Percentiles rank a stretch among this genome's conserved stretches.
These are phyloP conservation scores for Triticum monococcum DNA, from an alignment of 176 grass and related monocot species.

Conservation along the genomic window DNA sequence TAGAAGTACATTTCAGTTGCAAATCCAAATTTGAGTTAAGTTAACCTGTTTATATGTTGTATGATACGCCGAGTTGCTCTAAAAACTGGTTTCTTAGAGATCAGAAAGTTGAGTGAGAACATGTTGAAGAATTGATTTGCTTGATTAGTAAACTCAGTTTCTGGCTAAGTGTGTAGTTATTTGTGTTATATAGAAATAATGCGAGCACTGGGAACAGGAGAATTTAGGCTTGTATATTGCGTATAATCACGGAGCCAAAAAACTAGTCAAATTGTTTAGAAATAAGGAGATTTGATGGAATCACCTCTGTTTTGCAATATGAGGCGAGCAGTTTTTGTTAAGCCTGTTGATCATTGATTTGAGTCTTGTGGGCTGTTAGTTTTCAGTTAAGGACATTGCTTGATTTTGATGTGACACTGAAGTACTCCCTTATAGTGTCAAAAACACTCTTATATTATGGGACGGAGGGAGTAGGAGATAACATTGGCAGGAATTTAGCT, in stretches of 20 bases:
- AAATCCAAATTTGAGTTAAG: neutral
- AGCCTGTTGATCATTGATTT: neutral
- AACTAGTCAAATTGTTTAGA: neutral
- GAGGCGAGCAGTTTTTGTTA: neutral
- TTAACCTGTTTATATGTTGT: neutral
- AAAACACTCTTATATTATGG: too few species aligned
- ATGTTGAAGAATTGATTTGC: neutral
- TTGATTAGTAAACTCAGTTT: neutral
- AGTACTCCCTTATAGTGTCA: too few species aligned
- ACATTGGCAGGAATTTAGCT: neutral
- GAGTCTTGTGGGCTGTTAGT: neutral
- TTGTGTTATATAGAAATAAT: neutral
- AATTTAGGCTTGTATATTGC: neutral
- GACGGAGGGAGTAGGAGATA: neutral
- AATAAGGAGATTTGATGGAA: neutral
- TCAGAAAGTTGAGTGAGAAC: neutral
- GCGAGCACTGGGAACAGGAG: too few species aligned
- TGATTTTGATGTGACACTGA: neutral
- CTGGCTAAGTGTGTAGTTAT: neutral
- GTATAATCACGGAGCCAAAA: neutral
- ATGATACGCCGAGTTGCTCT: neutral
- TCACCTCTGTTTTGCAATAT: neutral
- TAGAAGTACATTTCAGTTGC: neutral
- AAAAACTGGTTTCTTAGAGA: neutral
- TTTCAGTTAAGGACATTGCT: conserved; percentile 1